phyloP scores from a whole-genome alignment of 164 flowering plant species.

The Santalum album region DNA sequence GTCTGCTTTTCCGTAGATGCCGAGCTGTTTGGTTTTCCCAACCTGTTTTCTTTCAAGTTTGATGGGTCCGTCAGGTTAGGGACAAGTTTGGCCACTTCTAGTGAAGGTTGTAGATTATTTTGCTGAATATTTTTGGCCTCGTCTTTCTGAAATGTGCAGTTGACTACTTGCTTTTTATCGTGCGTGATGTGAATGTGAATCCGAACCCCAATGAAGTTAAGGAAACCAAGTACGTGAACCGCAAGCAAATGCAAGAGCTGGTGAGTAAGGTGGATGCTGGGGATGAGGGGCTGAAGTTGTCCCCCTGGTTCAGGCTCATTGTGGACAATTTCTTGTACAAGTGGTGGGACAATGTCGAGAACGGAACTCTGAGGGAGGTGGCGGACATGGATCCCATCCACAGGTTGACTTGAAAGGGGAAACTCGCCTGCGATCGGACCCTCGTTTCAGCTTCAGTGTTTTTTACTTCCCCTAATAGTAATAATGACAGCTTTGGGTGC shows the following conservation, averaged over 20 bases:
- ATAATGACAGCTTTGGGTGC: too few relatives aligned
- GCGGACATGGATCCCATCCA: slow-evolving; percentile 90
- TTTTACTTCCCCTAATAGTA: too few relatives aligned
- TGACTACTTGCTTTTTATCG: slow-evolving; percentile 89
- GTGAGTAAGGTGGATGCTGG: slow-evolving; percentile 87
- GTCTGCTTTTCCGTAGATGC: too few relatives aligned
- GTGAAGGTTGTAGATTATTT: too few relatives aligned
- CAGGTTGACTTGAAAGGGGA: slow-evolving; percentile 39
- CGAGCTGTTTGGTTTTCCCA: too few relatives aligned
- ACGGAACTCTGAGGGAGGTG: slow-evolving; percentile 57
- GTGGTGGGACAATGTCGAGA: slow-evolving; percentile 93
- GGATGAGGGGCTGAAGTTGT: slow-evolving; percentile 76
- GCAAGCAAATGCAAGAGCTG: slow-evolving; percentile 69
- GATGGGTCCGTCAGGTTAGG: too few relatives aligned
- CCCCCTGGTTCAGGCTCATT: slow-evolving; percentile 92
- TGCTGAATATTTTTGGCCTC: too few relatives aligned
- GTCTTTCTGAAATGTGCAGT: slow-evolving; percentile 48
- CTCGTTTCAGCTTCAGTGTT: too few relatives aligned
- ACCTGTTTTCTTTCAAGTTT: too few relatives aligned
- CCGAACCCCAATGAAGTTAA: slow-evolving; percentile 95
- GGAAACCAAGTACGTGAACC: slow-evolving; percentile 62
- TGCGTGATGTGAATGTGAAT: slow-evolving; percentile 57
- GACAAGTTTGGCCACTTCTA: too few relatives aligned
- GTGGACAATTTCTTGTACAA: slow-evolving; percentile 88
- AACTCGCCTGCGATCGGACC: too few relatives aligned